Conservation (phyloP, 2,329 filamentous ascomycete species). For the Fonsecaea nubica region DNA sequence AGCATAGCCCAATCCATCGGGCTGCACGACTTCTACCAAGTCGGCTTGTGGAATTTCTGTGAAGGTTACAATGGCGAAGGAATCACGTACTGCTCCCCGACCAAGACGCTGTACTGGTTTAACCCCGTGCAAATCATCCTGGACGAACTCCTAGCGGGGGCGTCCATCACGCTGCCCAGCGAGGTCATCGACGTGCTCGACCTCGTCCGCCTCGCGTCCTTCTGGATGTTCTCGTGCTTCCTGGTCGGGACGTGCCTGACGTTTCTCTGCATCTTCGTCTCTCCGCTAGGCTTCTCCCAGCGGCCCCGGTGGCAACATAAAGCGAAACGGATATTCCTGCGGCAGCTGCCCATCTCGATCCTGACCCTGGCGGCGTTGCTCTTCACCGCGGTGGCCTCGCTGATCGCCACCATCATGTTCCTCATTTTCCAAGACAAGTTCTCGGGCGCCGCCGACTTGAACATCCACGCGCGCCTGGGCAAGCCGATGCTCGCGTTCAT, state of each 20-base stretch:
- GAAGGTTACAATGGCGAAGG: constrained; percentile 80
- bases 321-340: constrained; percentile 46
- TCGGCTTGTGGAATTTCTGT: constrained; percentile 91
- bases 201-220: constrained; percentile 75
- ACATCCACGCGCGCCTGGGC: constrained; percentile 75
- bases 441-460: constrained; percentile 69
- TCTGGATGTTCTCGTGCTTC: constrained; percentile 91
- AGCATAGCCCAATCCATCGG: constrained; percentile 85
- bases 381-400: constrained; percentile 70
- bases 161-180: constrained; percentile 79
- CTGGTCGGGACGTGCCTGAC: constrained; percentile 72
- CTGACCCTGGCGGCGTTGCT: constrained; percentile 72
- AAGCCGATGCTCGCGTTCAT: constrained; percentile 82
- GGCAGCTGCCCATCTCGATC: constrained; percentile 71
- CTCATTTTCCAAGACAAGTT: constrained; percentile 80
- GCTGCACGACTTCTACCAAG: constrained; percentile 91
- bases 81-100: constrained; percentile 76
- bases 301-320: constrained; percentile 46
- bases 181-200: constrained; percentile 75
- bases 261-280: constrained; percentile 73
- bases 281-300: constrained; percentile 58
- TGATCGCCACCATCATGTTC: constrained; percentile 83
- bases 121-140: constrained; percentile 84
- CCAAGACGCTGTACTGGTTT: constrained; percentile 81
- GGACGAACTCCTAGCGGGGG: constrained; percentile 79